Base-by-base conservation (phyloP, 352 stramenopile genomes). In the Pseudoperonospora humuli region DNA sequence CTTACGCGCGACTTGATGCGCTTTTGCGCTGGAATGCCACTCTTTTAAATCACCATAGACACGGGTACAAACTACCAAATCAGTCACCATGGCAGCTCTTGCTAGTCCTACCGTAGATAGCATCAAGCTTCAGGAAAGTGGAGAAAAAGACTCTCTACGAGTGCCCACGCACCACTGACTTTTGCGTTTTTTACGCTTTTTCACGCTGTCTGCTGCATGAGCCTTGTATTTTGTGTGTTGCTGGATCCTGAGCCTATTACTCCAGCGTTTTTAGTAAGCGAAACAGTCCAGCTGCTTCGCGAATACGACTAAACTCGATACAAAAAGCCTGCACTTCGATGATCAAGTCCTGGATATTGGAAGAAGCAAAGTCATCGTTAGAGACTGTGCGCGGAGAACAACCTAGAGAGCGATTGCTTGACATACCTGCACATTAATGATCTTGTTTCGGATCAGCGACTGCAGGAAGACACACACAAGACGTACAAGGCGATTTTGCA, bases 251-350 rank as follows among this genome's bases (percentile, higher is more conserved):
- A 52, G 38, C 50, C 57, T 75, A 69, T 77, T 85, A 95, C 79
- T 97, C 84, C 51, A 97, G 73, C 34, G 82, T 97, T 67, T 98
- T 98, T 43, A 99, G 75, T 64, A 98, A 78, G 59, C 95, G 93
- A 53, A 98, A 99, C 27, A 99, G 73, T 24, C 86, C 86, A 18
- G 93, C 90, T 44, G 96, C 96, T 67, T 99, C 96, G 39, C 93
- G 81, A 62, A 98, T 98, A 35, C 94, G 81, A 64, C 89, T 97
- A 81, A 98, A 98, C 69, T 98, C 93, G 61, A 99, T 98, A 75
- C 96, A 99, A 75, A 99, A 99, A 49, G 95, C 88, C 65, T 99
- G 95, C 27, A 98, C 87, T 64, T 98, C 95, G 67, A 98, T 97
- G 67, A 97, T 98, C 56, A 98, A 78, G 64, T 98, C 95, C 72